Conservation (phyloP, 495 filamentous ascomycete species). For the Jackrogersella multiformis region DNA sequence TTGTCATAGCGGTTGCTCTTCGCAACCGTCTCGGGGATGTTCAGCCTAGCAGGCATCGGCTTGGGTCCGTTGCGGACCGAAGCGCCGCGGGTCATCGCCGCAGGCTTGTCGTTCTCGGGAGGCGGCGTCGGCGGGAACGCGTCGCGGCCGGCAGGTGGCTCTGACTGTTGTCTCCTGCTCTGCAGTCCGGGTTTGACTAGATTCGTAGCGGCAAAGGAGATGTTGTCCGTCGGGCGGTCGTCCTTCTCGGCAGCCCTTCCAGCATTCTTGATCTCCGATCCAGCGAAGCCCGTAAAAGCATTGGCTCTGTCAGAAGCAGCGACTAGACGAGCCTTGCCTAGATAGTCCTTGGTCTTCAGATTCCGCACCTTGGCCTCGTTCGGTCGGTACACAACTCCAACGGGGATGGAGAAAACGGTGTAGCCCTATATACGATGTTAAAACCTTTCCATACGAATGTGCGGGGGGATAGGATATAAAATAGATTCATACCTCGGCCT, state of each 20-base stretch:
- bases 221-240: conserved; percentile 77
- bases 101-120: conserved; percentile 77
- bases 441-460: background rate
- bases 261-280: conserved; percentile 74
- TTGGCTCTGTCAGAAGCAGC: conserved; percentile 84
- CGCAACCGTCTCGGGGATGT: conserved; percentile 60
- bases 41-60: conserved; percentile 62
- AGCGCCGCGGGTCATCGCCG: conserved; percentile 57
- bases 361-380: conserved; percentile 99
- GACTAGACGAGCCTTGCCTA: conserved; percentile 93
- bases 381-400: conserved; percentile 92
- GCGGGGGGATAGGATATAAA: background rate
- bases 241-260: conserved; percentile 60
- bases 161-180: conserved; percentile 85
- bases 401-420: conserved; percentile 98
- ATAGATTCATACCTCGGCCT: conserved; percentile 85
- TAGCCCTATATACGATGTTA: conserved; percentile 75
- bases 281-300: conserved; percentile 79
- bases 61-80: conserved; percentile 65
- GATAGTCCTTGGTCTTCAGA: conserved; percentile 94
- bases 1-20: conserved; percentile 61
- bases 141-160: conserved; percentile 79
- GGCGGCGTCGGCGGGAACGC: conserved; percentile 96
- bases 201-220: conserved; percentile 90
- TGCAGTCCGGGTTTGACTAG: conserved; percentile 84